These are phyloP conservation scores for Pseudonitzschia delicatissima DNA, from an alignment of 108 stramenopile species.

Conservation along the genomic window DNA sequence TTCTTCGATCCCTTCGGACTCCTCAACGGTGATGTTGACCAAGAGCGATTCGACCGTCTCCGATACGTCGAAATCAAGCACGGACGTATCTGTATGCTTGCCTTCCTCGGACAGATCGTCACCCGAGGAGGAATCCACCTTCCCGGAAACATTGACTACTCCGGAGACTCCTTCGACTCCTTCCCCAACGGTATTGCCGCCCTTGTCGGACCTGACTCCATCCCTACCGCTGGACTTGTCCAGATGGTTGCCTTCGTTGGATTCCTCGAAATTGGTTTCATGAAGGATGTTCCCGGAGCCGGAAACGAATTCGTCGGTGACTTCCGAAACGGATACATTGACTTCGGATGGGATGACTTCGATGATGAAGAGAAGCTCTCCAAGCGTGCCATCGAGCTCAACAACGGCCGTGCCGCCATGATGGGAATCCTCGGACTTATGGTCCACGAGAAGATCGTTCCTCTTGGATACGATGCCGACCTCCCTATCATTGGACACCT, in stretches of 20 bases:
- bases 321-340: constrained; percentile 78
- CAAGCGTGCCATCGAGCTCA: constrained; percentile 89
- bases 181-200: constrained; percentile 59
- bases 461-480: constrained; percentile 16
- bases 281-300: constrained; percentile 51
- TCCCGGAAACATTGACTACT: constrained; percentile 57
- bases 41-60: constrained; percentile 57
- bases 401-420: constrained; percentile 87
- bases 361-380: constrained; percentile 53
- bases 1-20: constrained; percentile 80
- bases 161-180: constrained; percentile 54
- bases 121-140: constrained; percentile 63
- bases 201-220: constrained; percentile 40
- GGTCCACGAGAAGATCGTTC: constrained; percentile 38
- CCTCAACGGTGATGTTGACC: constrained; percentile 37
- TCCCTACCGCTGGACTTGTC: constrained; percentile 51
- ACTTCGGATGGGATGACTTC: constrained; percentile 73
- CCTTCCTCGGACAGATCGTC: constrained; percentile 62
- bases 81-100: constrained; percentile 79
- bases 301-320: constrained; percentile 63
- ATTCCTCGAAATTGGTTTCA: constrained; percentile 54
- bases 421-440: constrained; percentile 77
- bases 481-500: constrained; percentile 19
- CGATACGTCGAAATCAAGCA: constrained; percentile 92
- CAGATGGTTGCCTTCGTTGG: constrained; percentile 64